phyloP scores from a whole-genome alignment of 164 flowering plant genomes.

The Dillenia suffruticosa region DNA sequence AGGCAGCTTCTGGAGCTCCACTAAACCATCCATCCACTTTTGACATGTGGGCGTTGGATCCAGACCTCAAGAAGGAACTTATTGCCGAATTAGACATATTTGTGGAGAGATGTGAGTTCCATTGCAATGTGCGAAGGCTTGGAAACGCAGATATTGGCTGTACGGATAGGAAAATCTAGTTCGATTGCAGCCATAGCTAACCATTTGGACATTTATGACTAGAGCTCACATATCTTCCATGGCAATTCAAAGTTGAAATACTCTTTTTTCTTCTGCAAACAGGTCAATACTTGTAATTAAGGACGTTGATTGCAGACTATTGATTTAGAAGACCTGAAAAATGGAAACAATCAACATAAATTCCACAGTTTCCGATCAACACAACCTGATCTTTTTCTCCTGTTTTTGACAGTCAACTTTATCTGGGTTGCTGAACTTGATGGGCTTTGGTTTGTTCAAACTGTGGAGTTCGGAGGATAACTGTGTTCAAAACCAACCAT shows the following conservation, averaged over 20 bases:
- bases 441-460: too few species aligned
- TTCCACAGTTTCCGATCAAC: too few species aligned
- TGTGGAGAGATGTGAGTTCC: slow-evolving; percentile 18
- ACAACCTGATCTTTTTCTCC: not conserved
- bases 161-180: slow-evolving; percentile 21
- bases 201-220: slow-evolving; percentile 16
- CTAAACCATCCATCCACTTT: slow-evolving; percentile 30
- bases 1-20: not conserved
- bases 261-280: slow-evolving; percentile 2
- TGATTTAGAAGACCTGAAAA: slow-evolving; percentile 12
- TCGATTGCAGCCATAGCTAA: slow-evolving; percentile 30
- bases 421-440: slow-evolving; percentile 8
- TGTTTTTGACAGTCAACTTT: slow-evolving; percentile 11
- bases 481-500: too few species aligned
- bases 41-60: slow-evolving; percentile 34
- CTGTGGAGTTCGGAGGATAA: too few species aligned
- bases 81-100: slow-evolving; percentile 31
- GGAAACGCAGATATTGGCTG: too few species aligned
- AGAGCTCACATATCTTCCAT: slow-evolving; percentile 10
- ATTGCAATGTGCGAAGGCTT: not conserved
- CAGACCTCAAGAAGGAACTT: slow-evolving; percentile 15
- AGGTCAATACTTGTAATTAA: slow-evolving; percentile 24
- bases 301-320: slow-evolving; percentile 18
- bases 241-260: slow-evolving; percentile 7
- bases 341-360: not conserved